These are phyloP conservation scores for Tympanopsis confertula DNA, from an alignment of 2,329 filamentous ascomycete genomes.

Conservation along the genomic window DNA sequence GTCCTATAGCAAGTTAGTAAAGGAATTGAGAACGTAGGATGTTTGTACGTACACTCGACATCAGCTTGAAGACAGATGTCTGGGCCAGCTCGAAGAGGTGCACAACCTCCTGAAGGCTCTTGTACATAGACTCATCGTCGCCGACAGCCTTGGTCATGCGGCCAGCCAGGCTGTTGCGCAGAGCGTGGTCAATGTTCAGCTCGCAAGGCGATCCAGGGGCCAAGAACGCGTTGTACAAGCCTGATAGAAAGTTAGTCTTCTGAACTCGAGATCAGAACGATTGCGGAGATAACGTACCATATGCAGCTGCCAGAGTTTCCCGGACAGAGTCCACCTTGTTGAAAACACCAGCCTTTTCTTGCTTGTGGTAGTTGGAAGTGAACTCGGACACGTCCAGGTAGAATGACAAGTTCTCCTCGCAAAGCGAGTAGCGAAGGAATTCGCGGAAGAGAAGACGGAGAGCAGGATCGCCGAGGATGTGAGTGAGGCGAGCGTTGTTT, in stretches of 20 bases:
- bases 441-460: constrained; percentile 84
- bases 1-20: constrained; percentile 32
- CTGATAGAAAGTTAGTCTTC: not conserved
- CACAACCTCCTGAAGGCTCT: constrained; percentile 82
- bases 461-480: constrained; percentile 84
- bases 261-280: not conserved
- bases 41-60: constrained; percentile 79
- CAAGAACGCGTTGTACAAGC: constrained; percentile 86
- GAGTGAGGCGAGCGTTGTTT: constrained; percentile 85
- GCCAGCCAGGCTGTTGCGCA: constrained; percentile 86
- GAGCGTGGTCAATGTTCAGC: constrained; percentile 90
- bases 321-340: constrained; percentile 73
- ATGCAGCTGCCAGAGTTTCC: constrained; percentile 91
- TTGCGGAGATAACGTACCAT: constrained; percentile 49
- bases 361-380: constrained; percentile 53
- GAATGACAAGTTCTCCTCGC: constrained; percentile 94
- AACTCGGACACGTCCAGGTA: constrained; percentile 93
- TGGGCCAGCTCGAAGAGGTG: constrained; percentile 86
- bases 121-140: constrained; percentile 85
- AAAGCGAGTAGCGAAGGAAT: constrained; percentile 87
- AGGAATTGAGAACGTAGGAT: not conserved
- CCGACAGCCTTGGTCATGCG: constrained; percentile 96
- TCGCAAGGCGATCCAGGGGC: constrained; percentile 94
- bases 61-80: constrained; percentile 91
- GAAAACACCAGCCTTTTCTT: constrained; percentile 50